These are phyloP conservation scores for Eryngium alpinum DNA, from an alignment of 140 eudicot genomes.

Conservation along the genomic window DNA sequence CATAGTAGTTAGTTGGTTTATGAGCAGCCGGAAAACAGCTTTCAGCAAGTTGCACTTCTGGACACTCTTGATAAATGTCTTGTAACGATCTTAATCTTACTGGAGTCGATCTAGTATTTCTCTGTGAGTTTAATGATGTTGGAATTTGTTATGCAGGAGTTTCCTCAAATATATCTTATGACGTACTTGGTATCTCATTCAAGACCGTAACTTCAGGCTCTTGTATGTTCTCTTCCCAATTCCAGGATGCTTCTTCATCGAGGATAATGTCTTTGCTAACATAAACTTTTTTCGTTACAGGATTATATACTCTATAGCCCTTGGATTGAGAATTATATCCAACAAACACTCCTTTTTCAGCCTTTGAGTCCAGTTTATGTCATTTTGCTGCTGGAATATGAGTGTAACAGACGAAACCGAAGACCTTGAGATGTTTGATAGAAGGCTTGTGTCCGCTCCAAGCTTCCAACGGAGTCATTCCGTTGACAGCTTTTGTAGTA, in stretches of 20 bases:
- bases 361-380: too few species aligned
- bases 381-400: too few species aligned
- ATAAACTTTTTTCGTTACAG: not conserved
- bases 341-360: too few species aligned
- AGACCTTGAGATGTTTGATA: too few species aligned
- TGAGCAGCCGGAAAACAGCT: not conserved
- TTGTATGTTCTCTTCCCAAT: not conserved
- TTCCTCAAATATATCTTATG: not conserved
- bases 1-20: not conserved
- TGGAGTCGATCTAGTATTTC: not conserved
- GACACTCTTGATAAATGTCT: not conserved
- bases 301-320: not conserved
- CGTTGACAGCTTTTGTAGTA: too few species aligned
- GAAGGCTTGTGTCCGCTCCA: too few species aligned
- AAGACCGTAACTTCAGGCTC: not conserved
- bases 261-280: not conserved
- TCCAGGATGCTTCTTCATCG: not conserved
- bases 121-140: too few species aligned
- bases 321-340: not conserved
- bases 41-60: not conserved
- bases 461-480: too few species aligned
- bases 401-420: too few species aligned
- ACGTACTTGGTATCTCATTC: too few species aligned
- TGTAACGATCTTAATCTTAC: not conserved
- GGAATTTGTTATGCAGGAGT: too few species aligned